Conservation (phyloP, 225 moss, liverwort and hornwort species). For the Lunularia cruciata region DNA sequence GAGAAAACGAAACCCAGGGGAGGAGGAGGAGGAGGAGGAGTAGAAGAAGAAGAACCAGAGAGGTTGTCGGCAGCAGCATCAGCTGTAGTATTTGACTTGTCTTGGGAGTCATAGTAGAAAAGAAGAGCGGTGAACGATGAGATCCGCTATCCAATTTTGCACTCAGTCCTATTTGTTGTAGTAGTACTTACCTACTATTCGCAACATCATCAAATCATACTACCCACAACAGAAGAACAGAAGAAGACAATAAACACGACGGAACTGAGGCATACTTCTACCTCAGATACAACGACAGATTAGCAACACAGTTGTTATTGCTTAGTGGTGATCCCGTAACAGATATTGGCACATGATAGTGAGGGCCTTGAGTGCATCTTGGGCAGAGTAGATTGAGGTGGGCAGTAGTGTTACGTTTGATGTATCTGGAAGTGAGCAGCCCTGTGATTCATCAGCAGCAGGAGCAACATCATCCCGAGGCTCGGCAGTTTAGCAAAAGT, state of each 20-base stretch:
- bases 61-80: too few relatives aligned
- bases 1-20: neutral
- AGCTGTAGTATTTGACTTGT: too few relatives aligned
- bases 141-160: constrained; percentile 4
- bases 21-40: too few relatives aligned
- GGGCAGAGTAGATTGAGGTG: neutral
- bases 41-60: too few relatives aligned
- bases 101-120: too few relatives aligned
- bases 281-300: neutral
- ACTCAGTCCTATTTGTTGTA: too few relatives aligned
- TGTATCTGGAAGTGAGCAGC: constrained; percentile 5
- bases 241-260: neutral
- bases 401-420: neutral
- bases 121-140: neutral
- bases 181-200: too few relatives aligned
- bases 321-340: too few relatives aligned
- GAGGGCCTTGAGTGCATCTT: constrained; percentile 3
- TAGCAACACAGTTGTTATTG: too few relatives aligned
- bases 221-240: neutral
- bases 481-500: neutral
- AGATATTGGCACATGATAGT: too few relatives aligned
- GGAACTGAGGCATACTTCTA: neutral
- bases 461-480: neutral
- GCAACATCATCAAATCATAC: too few relatives aligned
- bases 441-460: neutral